Evolutionary conservation across 805 yeast genomes (phyloP).

Genomic region (Wickerhamiella australiensis): DNA sequence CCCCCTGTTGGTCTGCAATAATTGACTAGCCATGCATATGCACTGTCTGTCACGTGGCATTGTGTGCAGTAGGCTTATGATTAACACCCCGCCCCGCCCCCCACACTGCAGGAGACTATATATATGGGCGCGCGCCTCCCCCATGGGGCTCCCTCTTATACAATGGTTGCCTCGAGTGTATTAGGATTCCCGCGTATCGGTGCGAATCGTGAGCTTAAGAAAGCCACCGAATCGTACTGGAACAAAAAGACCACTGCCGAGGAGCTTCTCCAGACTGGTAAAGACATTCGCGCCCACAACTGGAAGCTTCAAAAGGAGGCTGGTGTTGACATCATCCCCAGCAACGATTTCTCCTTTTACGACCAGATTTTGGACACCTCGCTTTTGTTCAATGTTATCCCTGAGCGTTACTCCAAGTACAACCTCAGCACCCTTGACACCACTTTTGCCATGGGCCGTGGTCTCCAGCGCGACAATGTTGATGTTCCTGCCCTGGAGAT

Average conservation of each 20-base stretch:
- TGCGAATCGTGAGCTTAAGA: constrained; percentile 97
- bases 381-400: constrained; percentile 84
- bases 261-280: constrained; percentile 82
- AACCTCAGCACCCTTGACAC: constrained; percentile 82
- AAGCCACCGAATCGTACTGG: constrained; percentile 99
- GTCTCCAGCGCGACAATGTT: constrained; percentile 95
- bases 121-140: not conserved
- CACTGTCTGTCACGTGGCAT: not conserved
- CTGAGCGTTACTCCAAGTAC: constrained; percentile 92
- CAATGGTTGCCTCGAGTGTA: constrained; percentile 94
- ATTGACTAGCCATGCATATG: not conserved
- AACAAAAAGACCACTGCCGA: constrained; percentile 79
- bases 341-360: constrained; percentile 96
- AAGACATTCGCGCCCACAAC: constrained; percentile 88
- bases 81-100: not conserved
- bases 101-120: not conserved
- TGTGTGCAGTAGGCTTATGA: not conserved
- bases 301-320: constrained; percentile 97
- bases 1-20: too few relatives aligned
- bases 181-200: constrained; percentile 99
- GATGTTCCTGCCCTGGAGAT: constrained; percentile 97
- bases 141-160: not conserved
- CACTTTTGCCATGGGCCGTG: constrained; percentile 99
- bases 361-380: constrained; percentile 94
- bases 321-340: constrained; percentile 93